Conservation (phyloP, 345 rosid species). For the Fremontodendron californicum region DNA sequence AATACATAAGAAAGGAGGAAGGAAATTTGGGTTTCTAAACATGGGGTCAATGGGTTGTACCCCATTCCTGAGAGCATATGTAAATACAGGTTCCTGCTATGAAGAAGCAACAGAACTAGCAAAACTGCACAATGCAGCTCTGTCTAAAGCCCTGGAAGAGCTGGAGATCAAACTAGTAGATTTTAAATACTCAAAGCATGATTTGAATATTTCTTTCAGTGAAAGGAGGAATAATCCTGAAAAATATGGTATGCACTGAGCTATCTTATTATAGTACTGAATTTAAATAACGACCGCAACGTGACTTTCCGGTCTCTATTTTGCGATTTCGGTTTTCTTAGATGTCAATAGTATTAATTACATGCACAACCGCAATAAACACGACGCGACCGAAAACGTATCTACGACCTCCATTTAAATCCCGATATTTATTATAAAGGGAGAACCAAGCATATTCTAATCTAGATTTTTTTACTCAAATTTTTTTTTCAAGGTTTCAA, state of each 20-base stretch:
- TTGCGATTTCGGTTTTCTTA: too few relatives aligned
- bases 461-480: neutral
- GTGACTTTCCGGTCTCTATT: too few relatives aligned
- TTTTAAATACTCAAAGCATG: slow-evolving; percentile 58
- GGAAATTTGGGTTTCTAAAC: slow-evolving; percentile 38
- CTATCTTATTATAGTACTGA: neutral
- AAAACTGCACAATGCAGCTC: slow-evolving; percentile 51
- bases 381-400: too few relatives aligned
- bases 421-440: neutral
- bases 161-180: slow-evolving; percentile 39
- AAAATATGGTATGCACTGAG: slow-evolving; percentile 31
- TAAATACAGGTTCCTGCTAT: slow-evolving; percentile 39
- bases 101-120: slow-evolving; percentile 43
- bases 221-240: slow-evolving; percentile 46
- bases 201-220: slow-evolving; percentile 33
- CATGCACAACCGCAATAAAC: too few relatives aligned
- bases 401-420: too few relatives aligned
- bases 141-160: slow-evolving; percentile 33
- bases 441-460: neutral
- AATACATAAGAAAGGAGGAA: slow-evolving; percentile 39
- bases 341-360: too few relatives aligned
- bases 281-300: too few relatives aligned
- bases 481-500: slow-evolving; percentile 43
- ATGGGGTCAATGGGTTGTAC: slow-evolving; percentile 24
- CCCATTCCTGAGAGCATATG: slow-evolving; percentile 17